Evolutionary conservation across 208 protist species (phyloP).

Genomic region (Crithidia thermophila): DNA sequence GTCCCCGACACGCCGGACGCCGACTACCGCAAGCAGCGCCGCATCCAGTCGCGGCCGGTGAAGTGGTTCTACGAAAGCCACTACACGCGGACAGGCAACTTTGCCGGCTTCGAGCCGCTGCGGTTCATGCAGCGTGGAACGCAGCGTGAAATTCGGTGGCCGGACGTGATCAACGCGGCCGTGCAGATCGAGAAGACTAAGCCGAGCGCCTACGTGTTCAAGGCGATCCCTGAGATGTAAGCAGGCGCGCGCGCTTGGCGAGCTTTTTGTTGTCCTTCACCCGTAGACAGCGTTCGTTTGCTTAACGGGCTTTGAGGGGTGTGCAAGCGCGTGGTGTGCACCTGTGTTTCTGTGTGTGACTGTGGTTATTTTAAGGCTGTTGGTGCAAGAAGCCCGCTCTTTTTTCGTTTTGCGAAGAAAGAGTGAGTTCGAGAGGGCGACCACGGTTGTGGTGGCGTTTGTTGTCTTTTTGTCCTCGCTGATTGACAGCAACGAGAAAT

Average conservation of each 20-base stretch:
- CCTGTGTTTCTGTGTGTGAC: not conserved
- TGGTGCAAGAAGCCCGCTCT: no score
- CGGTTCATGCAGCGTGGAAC: constrained; percentile 93
- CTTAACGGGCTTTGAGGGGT: no score
- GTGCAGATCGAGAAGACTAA: constrained; percentile 87
- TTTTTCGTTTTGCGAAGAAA: no score
- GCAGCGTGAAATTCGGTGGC: constrained; percentile 89
- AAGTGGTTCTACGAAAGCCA: constrained; percentile 96
- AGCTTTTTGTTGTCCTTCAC: not conserved
- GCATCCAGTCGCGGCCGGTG: constrained; percentile 89
- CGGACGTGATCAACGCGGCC: constrained; percentile 90
- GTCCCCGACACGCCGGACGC: constrained; percentile 90
- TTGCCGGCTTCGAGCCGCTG: constrained; percentile 88
- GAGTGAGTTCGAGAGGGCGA: no score
- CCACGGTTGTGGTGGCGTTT: no score
- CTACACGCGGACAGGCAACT: constrained; percentile 92
- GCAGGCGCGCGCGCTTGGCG: no score
- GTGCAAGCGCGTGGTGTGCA: no score
- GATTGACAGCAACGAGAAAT: no score
- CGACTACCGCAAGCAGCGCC: constrained; percentile 90
- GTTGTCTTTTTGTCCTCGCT: no score
- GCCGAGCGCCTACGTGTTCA: constrained; percentile 87
- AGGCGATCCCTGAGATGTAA: constrained; percentile 90
- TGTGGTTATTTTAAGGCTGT: not conserved
- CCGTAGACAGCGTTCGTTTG: no score